Evolutionary conservation across 2,329 filamentous ascomycete genomes (phyloP).

Genomic region (Pseudopithomyces chartarum): DNA sequence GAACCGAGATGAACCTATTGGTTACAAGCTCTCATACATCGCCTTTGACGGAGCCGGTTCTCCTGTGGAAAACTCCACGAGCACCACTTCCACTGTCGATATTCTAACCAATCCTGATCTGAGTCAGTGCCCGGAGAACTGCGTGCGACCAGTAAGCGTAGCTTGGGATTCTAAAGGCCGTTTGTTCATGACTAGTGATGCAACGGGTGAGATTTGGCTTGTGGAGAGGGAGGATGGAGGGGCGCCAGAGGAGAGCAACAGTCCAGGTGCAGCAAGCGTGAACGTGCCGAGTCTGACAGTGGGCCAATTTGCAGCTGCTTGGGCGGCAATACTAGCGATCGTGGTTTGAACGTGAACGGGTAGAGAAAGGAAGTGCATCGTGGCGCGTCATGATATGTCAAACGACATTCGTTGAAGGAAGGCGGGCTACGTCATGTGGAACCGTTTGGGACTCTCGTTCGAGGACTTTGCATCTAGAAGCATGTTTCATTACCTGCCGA

Average conservation of each 20-base stretch:
- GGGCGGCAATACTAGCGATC: slow-evolving; percentile 17
- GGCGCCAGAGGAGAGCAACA: not conserved
- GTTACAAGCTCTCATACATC: slow-evolving; percentile 57
- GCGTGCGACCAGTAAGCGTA: slow-evolving; percentile 68
- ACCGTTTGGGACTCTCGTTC: not conserved
- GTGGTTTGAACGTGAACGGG: slow-evolving; percentile 1
- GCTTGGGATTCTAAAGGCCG: slow-evolving; percentile 57
- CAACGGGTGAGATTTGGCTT: slow-evolving; percentile 69
- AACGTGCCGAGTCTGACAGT: not conserved
- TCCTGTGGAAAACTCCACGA: slow-evolving; percentile 51
- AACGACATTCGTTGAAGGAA: not conserved
- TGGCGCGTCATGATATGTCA: not conserved
- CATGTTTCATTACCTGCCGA: no score
- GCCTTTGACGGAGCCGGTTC: slow-evolving; percentile 52
- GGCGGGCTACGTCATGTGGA: not conserved
- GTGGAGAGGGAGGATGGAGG: slow-evolving; percentile 39
- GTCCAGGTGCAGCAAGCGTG: not conserved
- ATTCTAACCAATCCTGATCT: slow-evolving; percentile 63
- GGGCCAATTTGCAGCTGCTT: slow-evolving; percentile 8
- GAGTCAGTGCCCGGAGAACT: slow-evolving; percentile 58
- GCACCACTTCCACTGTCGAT: slow-evolving; percentile 55
- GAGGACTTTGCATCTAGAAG: no score
- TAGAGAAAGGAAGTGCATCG: not conserved
- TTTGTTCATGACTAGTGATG: slow-evolving; percentile 67
- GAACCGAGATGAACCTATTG: slow-evolving; percentile 54